Evolutionary conservation across 192 early-diverging fungal species (phyloP), one percentile per base, ranked within the genome.

Genomic region (Phycomyces blakesleeanus): DNA sequence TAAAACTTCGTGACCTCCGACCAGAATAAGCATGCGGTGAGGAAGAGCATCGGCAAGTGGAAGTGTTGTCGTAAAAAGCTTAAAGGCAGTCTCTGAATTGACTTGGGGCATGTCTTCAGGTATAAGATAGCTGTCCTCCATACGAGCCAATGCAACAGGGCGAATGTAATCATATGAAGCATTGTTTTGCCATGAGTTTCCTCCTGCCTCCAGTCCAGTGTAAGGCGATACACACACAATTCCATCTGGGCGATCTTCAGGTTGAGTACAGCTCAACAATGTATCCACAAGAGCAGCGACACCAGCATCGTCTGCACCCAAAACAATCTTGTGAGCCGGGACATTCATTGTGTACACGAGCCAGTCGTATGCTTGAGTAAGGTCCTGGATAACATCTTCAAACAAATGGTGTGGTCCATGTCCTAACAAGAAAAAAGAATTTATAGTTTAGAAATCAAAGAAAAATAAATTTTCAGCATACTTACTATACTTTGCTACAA

Each of bases 261-360:
- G 50, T 10, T 54, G 11, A 21, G 51, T 52, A 18, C 44, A 18
- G 44, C 44, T 54, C 52, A 50, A 38, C 14, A 65, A 39, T 9
- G 63, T 38, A 4, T 65, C 63, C 6, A 65, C 15, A 29, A 25
- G 38, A 24, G 54, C 54, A 29, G 54, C 63, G 0, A 51, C 63
- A 57, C 63, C 63, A 7, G 44, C 55, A 65, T 65, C 63, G 29
- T 65, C 63, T 41, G 38, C 63, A 38, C 59, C 59, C 41, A 65
- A 37, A 44, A 65, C 38, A 21, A 65, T 55, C 26, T 57, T 65
- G 1, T 20, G 24, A 7, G 55, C 40, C 18, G 34, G n/a, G 14
- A 65, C 40, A 14, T 34, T 10, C n/a, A 50, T 15, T 24, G 53
- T 37, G 1, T 47, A 18, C 21, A 50, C 42, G 5, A 65, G 40